A percentile compares a stretch with the other conserved stretches of the same genome.
These are phyloP conservation scores for Saussurea involucrata DNA, from an alignment of 129 eudicot genomes.

Conservation along the genomic window DNA sequence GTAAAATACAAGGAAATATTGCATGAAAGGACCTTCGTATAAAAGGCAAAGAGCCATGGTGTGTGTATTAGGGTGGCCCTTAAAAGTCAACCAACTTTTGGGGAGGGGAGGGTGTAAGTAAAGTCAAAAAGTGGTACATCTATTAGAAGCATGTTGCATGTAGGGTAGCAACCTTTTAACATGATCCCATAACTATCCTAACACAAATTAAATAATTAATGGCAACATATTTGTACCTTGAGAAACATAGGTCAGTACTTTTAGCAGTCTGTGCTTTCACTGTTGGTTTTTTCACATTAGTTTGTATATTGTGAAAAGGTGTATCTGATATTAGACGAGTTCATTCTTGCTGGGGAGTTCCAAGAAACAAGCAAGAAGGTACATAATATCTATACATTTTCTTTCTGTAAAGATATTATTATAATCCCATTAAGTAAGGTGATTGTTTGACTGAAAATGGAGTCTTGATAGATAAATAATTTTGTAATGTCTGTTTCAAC, in stretches of 20 bases:
- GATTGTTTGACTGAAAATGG: background rate
- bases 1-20: background rate
- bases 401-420: background rate
- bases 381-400: background rate
- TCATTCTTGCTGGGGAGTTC: slow-evolving; percentile 93
- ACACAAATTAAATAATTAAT: background rate
- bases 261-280: background rate
- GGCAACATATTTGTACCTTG: background rate
- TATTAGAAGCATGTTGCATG: background rate
- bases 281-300: background rate
- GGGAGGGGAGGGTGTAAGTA: background rate
- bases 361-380: slow-evolving; percentile 95
- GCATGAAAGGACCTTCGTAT: no score
- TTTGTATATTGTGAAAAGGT: slow-evolving; percentile 39
- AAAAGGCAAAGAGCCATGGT: background rate
- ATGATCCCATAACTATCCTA: slow-evolving; percentile 5
- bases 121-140: background rate
- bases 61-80: background rate
- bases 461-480: background rate
- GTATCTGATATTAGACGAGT: slow-evolving; percentile 77
- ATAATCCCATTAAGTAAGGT: background rate
- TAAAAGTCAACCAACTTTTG: background rate
- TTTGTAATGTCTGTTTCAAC: background rate
- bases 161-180: background rate
- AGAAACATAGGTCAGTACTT: background rate